Conservation (phyloP, 1,139 yeast species). For the Debaryomycetaceae sp. region DNA sequence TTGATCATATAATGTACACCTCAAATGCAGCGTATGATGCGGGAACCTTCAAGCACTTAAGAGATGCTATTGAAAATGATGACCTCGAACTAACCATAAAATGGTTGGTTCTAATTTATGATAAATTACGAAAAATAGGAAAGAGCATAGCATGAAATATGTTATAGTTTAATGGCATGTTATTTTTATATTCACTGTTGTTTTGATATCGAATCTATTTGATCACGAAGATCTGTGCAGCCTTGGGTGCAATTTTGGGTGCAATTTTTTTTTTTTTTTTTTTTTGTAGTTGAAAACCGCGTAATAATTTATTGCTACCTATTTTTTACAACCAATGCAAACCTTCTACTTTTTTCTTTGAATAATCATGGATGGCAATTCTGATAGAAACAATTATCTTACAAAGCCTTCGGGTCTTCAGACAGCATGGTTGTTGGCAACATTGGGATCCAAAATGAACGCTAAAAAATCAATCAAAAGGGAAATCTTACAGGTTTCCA, state of each 20-base stretch:
- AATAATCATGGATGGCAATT: background rate
- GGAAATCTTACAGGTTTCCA: conserved; percentile 39
- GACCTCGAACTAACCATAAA: conserved; percentile 26
- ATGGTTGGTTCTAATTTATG: conserved; percentile 28
- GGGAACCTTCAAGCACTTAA: conserved; percentile 20
- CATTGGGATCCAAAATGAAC: conserved; percentile 38
- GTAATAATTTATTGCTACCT: background rate
- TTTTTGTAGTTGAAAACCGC: background rate
- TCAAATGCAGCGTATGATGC: conserved; percentile 12
- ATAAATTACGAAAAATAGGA: conserved; percentile 17
- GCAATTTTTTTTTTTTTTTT: conserved; percentile 1
- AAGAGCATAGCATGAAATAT: conserved; percentile 10
- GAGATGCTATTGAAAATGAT: conserved; percentile 18
- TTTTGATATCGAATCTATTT: too few species aligned
- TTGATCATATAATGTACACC: conserved; percentile 22
- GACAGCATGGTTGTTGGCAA: conserved; percentile 33
- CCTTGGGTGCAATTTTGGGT: background rate
- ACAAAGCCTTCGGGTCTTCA: conserved; percentile 12
- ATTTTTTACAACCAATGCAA: conserved; percentile 2
- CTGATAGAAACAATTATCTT: background rate
- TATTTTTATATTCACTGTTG: too few species aligned
- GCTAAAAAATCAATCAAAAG: conserved; percentile 27
- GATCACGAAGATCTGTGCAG: too few species aligned
- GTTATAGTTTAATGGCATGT: background rate
- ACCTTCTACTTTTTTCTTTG: background rate